Evolutionary conservation across 257 asterid species (phyloP).

Genomic region (Echium plantagineum): DNA sequence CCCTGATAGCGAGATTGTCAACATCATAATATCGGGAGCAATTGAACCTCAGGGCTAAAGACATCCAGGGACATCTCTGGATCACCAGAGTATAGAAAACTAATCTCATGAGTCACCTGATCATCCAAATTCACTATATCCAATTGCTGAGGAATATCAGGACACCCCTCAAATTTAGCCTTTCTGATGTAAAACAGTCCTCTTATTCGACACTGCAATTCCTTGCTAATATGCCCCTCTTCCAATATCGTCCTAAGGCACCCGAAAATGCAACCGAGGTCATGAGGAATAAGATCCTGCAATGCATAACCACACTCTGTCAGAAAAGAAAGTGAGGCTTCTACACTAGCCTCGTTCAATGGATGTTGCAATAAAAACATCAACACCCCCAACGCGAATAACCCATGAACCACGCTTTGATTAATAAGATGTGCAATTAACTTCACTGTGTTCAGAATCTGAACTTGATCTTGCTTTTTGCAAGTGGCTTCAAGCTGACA

Average conservation of each 20-base stretch:
- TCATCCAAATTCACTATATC: constrained; percentile 29
- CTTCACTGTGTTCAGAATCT: constrained; percentile 4
- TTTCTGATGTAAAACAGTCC: constrained; percentile 15
- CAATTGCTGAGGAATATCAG: constrained; percentile 14
- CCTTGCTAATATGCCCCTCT: constrained; percentile 4
- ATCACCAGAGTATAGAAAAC: constrained; percentile 24
- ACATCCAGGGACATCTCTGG: constrained; percentile 25
- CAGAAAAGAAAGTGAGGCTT: constrained; percentile 10
- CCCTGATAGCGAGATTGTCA: too few relatives aligned
- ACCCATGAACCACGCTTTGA: constrained; percentile 14
- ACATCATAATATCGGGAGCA: too few relatives aligned
- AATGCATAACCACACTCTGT: constrained; percentile 17
- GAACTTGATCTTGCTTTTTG: background rate
- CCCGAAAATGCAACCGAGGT: too few relatives aligned
- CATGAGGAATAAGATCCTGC: constrained; percentile 16
- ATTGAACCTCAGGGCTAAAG: constrained; percentile 13
- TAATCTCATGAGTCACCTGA: constrained; percentile 36
- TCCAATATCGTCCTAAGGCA: constrained; percentile 14
- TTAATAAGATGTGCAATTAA: constrained; percentile 18
- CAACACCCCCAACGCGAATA: constrained; percentile 9
- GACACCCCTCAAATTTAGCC: constrained; percentile 12
- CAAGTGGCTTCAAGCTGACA: constrained; percentile 1
- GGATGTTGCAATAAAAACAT: constrained; percentile 14
- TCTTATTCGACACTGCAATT: constrained; percentile 11
- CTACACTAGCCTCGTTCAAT: constrained; percentile 6